A percentile compares a stretch with the other conserved stretches of the same genome.
Conservation (phyloP, 306 rosid genomes). For the Acacia crassicarpa region DNA sequence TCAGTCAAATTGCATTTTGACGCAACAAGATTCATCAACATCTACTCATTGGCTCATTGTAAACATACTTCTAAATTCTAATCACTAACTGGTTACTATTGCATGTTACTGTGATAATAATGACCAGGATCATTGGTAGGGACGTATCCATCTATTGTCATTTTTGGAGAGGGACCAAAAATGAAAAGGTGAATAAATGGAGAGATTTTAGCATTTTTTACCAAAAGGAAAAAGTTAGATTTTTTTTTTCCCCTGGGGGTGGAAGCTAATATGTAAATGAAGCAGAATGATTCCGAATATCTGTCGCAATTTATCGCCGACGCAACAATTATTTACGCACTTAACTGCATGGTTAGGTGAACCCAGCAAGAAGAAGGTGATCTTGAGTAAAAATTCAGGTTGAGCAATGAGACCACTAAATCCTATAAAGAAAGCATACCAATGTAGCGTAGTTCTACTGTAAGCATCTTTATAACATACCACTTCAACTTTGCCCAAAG, state of each 20-base stretch:
- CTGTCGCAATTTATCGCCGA: background rate
- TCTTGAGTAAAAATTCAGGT: background rate
- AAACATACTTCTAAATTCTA: background rate
- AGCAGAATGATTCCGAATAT: background rate
- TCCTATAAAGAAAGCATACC: background rate
- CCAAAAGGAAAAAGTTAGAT: too few species aligned
- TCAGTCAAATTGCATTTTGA: background rate
- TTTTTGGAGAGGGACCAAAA: background rate
- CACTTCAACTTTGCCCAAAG: conserved; percentile 62
- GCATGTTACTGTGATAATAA: background rate
- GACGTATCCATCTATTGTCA: background rate
- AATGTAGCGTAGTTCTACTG: background rate
- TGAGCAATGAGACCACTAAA: conserved; percentile 5
- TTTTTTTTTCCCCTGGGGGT: too few species aligned
- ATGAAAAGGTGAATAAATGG: background rate
- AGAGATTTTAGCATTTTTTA: background rate
- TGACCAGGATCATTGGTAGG: background rate
- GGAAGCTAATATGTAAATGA: background rate
- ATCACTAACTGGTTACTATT: background rate
- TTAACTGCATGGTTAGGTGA: background rate
- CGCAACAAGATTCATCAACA: background rate
- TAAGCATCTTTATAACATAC: conserved; percentile 46
- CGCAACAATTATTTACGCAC: background rate
- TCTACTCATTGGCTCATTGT: background rate
- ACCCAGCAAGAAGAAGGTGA: background rate